phyloP scores from a whole-genome alignment of 768 basidiomycete species.

The Candolleomyces eurysporus region DNA sequence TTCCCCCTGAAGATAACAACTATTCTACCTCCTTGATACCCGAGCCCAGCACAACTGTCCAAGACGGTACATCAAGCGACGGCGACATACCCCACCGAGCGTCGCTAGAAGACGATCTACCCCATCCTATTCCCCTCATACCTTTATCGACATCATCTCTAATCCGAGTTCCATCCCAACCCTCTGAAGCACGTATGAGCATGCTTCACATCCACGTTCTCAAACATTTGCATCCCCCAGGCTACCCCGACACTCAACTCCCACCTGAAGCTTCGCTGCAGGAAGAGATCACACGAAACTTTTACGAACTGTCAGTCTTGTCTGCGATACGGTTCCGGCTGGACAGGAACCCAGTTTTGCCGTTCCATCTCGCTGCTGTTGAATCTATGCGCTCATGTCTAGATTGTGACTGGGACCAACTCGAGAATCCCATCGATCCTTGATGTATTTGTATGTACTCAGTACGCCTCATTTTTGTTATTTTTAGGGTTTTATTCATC shows the following conservation, averaged over 20 bases:
- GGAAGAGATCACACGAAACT: conserved; percentile 64
- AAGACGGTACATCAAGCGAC: conserved; percentile 3
- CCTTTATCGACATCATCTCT: conserved; percentile 60
- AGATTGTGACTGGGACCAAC: conserved; percentile 6
- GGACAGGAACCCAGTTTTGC: conserved; percentile 50
- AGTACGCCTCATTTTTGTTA: too few species aligned
- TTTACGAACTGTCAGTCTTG: conserved; percentile 64
- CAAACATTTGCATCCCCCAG: conserved; percentile 39
- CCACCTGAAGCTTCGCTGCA: conserved; percentile 31
- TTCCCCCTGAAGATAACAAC: not conserved
- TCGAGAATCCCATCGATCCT: not conserved
- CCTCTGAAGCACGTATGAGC: conserved; percentile 40
- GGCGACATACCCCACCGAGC: conserved; percentile 29
- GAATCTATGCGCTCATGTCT: conserved; percentile 47
- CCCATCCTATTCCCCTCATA: conserved; percentile 42
- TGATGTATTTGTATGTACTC: not conserved
- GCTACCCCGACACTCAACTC: conserved; percentile 13
- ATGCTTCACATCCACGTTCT: conserved; percentile 67
- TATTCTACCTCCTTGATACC: not conserved
- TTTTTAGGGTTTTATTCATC: too few species aligned
- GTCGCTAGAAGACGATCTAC: conserved; percentile 40
- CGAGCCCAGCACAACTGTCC: conserved; percentile 6
- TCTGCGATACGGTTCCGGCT: conserved; percentile 39
- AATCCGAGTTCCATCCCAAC: conserved; percentile 47
- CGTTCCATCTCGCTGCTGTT: conserved; percentile 73